phyloP scores from a whole-genome alignment of 140 eudicot species.

The Bidens hawaiensis region DNA sequence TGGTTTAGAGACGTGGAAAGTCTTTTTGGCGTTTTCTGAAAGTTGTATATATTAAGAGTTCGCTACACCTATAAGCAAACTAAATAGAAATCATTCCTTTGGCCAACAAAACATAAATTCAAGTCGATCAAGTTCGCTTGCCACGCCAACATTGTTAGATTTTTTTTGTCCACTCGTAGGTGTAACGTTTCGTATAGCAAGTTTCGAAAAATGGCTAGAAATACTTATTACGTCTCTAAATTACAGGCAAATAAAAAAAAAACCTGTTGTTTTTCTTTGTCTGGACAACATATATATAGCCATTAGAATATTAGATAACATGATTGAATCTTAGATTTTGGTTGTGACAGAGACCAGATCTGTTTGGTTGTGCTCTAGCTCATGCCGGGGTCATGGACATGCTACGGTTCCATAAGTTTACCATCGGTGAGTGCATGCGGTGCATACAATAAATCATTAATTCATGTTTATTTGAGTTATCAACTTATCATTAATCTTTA shows the following conservation, averaged over 20 bases:
- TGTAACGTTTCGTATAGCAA: not conserved
- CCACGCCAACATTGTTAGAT: not conserved
- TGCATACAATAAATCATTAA: too few relatives aligned
- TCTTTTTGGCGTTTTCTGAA: not conserved
- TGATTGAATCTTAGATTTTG: slow-evolving; percentile 3
- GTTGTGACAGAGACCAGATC: slow-evolving; percentile 76
- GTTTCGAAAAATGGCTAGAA: too few relatives aligned
- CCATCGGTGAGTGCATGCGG: slow-evolving; percentile 65
- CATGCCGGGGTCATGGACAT: slow-evolving; percentile 99
- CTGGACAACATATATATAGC: not conserved
- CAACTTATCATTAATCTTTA: too few relatives aligned
- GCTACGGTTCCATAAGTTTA: slow-evolving; percentile 91
- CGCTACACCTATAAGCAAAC: too few relatives aligned
- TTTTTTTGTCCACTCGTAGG: not conserved
- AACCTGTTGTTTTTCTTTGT: not conserved
- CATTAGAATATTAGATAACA: not conserved
- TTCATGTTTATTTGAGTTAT: too few relatives aligned
- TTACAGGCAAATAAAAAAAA: not conserved
- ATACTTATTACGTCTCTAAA: too few relatives aligned
- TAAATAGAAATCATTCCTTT: too few relatives aligned
- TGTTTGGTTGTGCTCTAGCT: slow-evolving; percentile 96
- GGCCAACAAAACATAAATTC: too few relatives aligned
- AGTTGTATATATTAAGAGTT: not conserved
- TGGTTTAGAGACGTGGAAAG: not conserved
- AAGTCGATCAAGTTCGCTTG: too few relatives aligned